Base-by-base conservation (phyloP, 805 yeast species). In the Ogataea paraovalis region DNA sequence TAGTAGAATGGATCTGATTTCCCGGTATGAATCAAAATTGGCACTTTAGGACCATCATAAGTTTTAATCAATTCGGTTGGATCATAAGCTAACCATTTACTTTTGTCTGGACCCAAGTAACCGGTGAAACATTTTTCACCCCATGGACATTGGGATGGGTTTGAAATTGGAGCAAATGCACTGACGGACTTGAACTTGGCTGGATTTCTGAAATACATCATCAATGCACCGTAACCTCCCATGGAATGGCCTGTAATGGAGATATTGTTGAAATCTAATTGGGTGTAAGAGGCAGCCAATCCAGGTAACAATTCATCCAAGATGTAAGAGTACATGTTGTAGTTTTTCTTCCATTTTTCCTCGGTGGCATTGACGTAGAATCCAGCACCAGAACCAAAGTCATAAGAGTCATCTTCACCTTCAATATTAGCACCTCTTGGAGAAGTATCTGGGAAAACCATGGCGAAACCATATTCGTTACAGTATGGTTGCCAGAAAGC, bases 161-260 rank as follows among this genome's bases (percentile, higher is more conserved):
- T 87, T 22, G 80, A 69, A 55, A 94, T 87, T 45, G 99, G 98
- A 0, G 97, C 79, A 70, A 92, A 92, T 0, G 97, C 97, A 49
- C 88, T 79, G 38, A 87, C 91, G 1, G 94, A 82, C 62, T 79
- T 79, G 72, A 85, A 92, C 58, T 72, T 73, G 1, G 82, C 84
- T 1, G 91, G 87, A 64, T 85, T 80, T 52, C 75, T 78, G 50
- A 92, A 68, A 55, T 74, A 78, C 14, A 79, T 76, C 50, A 85
- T 70, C 50, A 92, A 68, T 0, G 99, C 96, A 48, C 98, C 99
- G 64, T 79, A 88, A 1, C 99, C 99, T 43, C 99, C 99, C 98
- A 94, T 94, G 1, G 99, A 94, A 66, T 94, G 98, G 39, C 99
- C 99, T n/a, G 94, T 82, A 54, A 92, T 80, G 19, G 92, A 78